Base-by-base conservation (phyloP, 176 grass and related monocot genomes). In the Phragmites australis region DNA sequence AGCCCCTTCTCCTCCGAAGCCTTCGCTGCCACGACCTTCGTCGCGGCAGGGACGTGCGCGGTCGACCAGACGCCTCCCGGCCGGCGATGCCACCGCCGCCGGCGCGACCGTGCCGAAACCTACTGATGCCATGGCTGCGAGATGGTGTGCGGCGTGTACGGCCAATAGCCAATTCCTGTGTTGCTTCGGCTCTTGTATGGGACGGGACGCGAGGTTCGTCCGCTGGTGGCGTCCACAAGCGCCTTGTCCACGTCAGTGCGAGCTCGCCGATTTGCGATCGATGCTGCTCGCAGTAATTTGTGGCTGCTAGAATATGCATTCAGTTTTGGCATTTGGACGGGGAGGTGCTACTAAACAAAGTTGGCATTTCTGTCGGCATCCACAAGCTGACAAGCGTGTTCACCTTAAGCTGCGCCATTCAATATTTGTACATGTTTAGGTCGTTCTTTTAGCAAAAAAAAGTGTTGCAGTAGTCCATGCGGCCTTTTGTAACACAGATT, bases 31-130 rank as follows among this genome's bases (percentile, higher is more conserved):
- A 70, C 75, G 45, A 26, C 50, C 83, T 71, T 72, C 37, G 68
- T 80, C 39, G 58, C 76, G 1, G 84, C 51, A 0, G 68, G 76
- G 45, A 79, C 18, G 55, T 4, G 66, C 12, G 32, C 22, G 16
- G 14, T 6, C 17, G 43, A 53, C 1, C 31, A 71, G 18, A 0
- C 67, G 3, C 6, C 34, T 52, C 25, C 75, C 25, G 5, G 58
- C 23, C 42, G 26, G 39, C 25, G 31, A 15, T 25, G 61, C 47
- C 47, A 4, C 76, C 1, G 48, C 47, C 32, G 48, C 47, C 32
- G 82, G 55, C 47, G 68, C 25, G 1, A 56, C 57, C 47, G 57
- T 86, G 68, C 68, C 76, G 19, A 73, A 86, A 39, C 68, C 47
- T 15, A 74, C 76, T 3, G 26, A 79, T 53, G 67, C 67, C 83